Conservation (phyloP, 2,329 filamentous ascomycete species). For the Gnomoniopsis sp. region DNA sequence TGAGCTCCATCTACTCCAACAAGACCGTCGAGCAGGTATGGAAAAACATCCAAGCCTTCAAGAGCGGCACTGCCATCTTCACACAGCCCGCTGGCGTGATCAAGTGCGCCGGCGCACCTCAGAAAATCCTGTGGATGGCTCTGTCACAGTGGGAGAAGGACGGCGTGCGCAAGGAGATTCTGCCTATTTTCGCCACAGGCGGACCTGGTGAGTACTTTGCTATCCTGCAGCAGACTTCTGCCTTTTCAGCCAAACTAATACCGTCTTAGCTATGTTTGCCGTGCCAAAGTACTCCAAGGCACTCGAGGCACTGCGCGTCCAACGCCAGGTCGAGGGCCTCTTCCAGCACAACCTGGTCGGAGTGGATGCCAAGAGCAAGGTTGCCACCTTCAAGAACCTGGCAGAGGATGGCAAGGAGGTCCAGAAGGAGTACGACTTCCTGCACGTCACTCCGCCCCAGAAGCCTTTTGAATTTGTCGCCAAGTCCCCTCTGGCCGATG, state of each 20-base stretch:
- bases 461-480: slow-evolving; percentile 22
- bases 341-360: slow-evolving; percentile 37
- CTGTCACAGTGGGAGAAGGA: slow-evolving; percentile 34
- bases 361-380: slow-evolving; percentile 29
- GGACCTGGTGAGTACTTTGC: slow-evolving; percentile 13
- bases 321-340: slow-evolving; percentile 34
- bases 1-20: slow-evolving; percentile 36
- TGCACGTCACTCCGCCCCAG: slow-evolving; percentile 33
- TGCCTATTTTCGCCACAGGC: slow-evolving; percentile 34
- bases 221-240: neutral
- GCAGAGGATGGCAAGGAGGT: slow-evolving; percentile 29
- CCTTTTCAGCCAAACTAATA: neutral
- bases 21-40: slow-evolving; percentile 33
- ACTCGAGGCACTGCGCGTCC: slow-evolving; percentile 30
- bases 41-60: slow-evolving; percentile 31
- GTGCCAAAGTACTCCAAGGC: slow-evolving; percentile 35
- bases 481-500: slow-evolving; percentile 22
- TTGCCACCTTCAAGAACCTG: slow-evolving; percentile 31
- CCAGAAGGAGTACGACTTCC: slow-evolving; percentile 31
- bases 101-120: slow-evolving; percentile 37
- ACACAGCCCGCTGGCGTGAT: slow-evolving; percentile 36
- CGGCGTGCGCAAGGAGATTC: slow-evolving; percentile 29
- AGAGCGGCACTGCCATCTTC: slow-evolving; percentile 34
- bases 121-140: slow-evolving; percentile 39
- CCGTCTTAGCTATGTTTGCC: slow-evolving; percentile 31